Evolutionary conservation across 371 early-diverging fungal genomes (phyloP), one percentile per base, ranked within the genome.

Genomic region (Dinochytrium kinnereticum): DNA sequence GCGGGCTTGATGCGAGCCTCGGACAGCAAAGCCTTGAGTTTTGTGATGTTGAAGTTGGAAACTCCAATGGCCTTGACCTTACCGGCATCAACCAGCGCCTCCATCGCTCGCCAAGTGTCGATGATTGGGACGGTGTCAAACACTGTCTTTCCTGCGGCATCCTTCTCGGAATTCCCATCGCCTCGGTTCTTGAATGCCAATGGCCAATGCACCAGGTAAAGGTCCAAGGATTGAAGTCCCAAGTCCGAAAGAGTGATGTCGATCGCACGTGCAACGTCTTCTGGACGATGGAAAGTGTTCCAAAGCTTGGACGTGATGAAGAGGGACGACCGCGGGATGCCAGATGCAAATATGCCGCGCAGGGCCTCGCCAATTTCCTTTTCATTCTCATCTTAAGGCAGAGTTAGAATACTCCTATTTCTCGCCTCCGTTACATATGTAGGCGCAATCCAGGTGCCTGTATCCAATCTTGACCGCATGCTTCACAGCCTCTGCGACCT

Each of bases 261-360:
- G 34, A 90, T 73, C 17, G 86, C 91, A 37, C 90, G 82, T 36
- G 83, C 78, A 31, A 95, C 93, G 53, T 91, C 84, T 61, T 90
- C 87, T 31, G 91, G 90, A 33, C 84, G 84, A 68, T 94, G 92
- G 68, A 89, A 82, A 61, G 90, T 92, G 82, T 92, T 93, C 96
- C 96, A 96, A 30, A 98, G 85, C 87, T 98, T 97, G 76, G 92
- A 90, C 24, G 96, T 96, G 72, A 96, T 82, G 76, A 95, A 96
- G 36, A 97, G 74, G 37, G 93, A 85, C 37, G 90, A 81, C 68
- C 96, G 88, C 53, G 86, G 85, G 2, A 92, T 79, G 17, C 86
- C 89, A 3, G 84, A 84, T 30, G 76, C 80, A 64, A 91, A 81
- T 13, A 81, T 82, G 39, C 88, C 82, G 10, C 76, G 76, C 57